Evolutionary conservation across 768 basidiomycete genomes (phyloP), one percentile per base, ranked within the genome.

Genomic region (Trametes cingulata): DNA sequence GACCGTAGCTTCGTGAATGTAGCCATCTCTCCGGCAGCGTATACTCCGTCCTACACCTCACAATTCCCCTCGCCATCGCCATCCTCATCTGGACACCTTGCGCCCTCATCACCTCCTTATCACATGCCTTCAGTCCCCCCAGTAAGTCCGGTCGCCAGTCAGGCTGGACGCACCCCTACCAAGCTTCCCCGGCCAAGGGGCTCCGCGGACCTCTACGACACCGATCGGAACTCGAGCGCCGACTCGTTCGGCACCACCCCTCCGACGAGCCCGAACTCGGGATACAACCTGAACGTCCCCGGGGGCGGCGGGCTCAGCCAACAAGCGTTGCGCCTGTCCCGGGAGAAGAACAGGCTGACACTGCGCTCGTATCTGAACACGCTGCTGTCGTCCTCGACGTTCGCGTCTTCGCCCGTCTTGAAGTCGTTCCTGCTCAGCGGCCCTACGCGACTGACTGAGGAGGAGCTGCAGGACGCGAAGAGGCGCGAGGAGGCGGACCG

Each of bases 301-400:
- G 36, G 49, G 5, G 53, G 59, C 27, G 60, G 67, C 33, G 67
- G 62, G 2, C 52, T 61, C 20, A 20, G 58, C 2, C 42, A 64
- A 14, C 65, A 67, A 4, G 67, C 70, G 14, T 49, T 67, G 27
- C 85, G 85, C 35, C 80, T 96, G 20, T 80, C 93, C 1, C 80
- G 97, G 24, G 97, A 99, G 73, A 96, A 95, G 81, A 99, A 99
- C 68, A 80, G 97, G 14, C 78, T 99, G 4, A 98, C 97, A 0
- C 83, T 99, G 17, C 86, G 97, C 19, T 87, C 94, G 0, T 98
- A 98, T 74, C 81, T 99, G n/a, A 90, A 92, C 64, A 73, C 85
- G 0, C 77, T 99, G 27, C 79, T 98, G 55, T 73, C 84, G 22
- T 85, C 85, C 1, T 83, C 86, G 0, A 78, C 80, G 20, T 80